Percentiles rank a stretch among this genome's conserved stretches.
phyloP scores from a whole-genome alignment of 2,329 filamentous ascomycete species.

The Fusarium sp. region DNA sequence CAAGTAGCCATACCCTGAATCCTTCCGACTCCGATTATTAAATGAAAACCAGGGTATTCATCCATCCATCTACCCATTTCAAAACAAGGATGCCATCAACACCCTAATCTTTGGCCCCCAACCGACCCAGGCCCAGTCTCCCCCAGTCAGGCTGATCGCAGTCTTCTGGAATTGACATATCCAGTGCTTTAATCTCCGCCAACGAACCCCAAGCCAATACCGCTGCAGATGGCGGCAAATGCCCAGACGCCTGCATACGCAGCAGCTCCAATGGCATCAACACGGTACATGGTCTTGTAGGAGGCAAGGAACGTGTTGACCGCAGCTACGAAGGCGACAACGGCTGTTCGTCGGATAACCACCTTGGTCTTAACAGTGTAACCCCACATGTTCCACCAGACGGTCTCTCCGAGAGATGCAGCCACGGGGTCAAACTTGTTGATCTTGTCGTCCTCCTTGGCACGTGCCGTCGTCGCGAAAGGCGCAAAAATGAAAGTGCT shows the following conservation, averaged over 20 bases:
- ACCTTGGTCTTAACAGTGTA: conserved; percentile 73
- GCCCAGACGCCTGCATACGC: conserved; percentile 83
- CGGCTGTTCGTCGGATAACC: conserved; percentile 73
- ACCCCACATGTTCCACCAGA: conserved; percentile 80
- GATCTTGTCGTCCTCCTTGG: conserved; percentile 62
- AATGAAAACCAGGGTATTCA: conserved; percentile 34
- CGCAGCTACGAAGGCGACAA: conserved; percentile 69
- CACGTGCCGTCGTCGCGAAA: conserved; percentile 66
- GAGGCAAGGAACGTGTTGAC: conserved; percentile 74
- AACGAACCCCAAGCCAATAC: conserved; percentile 66
- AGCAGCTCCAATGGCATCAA: conserved; percentile 76
- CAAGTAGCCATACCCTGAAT: conserved; percentile 24
- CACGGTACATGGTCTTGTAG: conserved; percentile 75
- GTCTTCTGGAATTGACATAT: conserved; percentile 13
- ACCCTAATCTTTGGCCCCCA: conserved; percentile 16
- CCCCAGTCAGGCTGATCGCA: conserved; percentile 36
- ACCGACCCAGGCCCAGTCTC: conserved; percentile 6
- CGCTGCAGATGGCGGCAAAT: conserved; percentile 71
- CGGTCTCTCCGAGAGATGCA: conserved; percentile 76
- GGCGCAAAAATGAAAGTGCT: conserved; percentile 84
- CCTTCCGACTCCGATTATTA: conserved; percentile 29
- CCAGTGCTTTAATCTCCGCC: conserved; percentile 56
- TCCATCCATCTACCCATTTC: conserved; percentile 34
- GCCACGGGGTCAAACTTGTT: conserved; percentile 72
- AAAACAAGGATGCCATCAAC: conserved; percentile 25